Evolutionary conservation across 148 eudicot genomes (phyloP), one percentile per base, ranked within the genome.

Genomic region (Heliosperma pusillum): DNA sequence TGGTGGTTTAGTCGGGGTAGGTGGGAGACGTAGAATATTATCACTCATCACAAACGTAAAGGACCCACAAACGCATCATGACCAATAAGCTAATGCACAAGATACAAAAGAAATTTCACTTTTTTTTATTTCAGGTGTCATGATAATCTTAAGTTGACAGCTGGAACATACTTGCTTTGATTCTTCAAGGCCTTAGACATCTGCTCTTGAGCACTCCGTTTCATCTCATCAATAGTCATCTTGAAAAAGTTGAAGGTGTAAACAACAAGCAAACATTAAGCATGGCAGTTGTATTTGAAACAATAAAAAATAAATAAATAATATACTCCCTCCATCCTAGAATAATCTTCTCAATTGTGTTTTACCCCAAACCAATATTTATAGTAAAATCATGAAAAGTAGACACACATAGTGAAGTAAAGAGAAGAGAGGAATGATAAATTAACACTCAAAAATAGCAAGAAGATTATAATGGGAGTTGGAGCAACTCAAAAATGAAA

Each of bases 161-260:
- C 55, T 53, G 71, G 59, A 62, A 58, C 70, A 64, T 77, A 93
- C 98, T 92, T 96, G 85, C 91, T 68, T 50, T 88, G 91, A 70
- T 92, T 91, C 82, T 89, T 96, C 78, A 96, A 40, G 8, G 97
- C 97, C 78, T 82, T 86, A 75, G 92, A 89, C 83, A 96, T 86
- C 82, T 89, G 97, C 74, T 86, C 81, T 59, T 93, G 91, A 62
- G 99, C 99, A 73, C 91, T 87, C 42, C 94, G 92, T 83, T 87
- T 92, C 76, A 96, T 93, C 85, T 85, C 99, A 80, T 96, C 97
- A 78, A 96, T 87, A 72, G 97, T 96, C 90, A 81, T 87, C 99
- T 96, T 52, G 42, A 11, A 78, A 8, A 61, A 56, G 72, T 19
- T 3, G 58, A 64, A 74, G 81, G 60, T 25, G 40, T 52, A 24